Evolutionary conservation across 129 eudicot species (phyloP), one percentile per base, ranked within the genome.

Genomic region (Rutidosis leptorrhynchoides): DNA sequence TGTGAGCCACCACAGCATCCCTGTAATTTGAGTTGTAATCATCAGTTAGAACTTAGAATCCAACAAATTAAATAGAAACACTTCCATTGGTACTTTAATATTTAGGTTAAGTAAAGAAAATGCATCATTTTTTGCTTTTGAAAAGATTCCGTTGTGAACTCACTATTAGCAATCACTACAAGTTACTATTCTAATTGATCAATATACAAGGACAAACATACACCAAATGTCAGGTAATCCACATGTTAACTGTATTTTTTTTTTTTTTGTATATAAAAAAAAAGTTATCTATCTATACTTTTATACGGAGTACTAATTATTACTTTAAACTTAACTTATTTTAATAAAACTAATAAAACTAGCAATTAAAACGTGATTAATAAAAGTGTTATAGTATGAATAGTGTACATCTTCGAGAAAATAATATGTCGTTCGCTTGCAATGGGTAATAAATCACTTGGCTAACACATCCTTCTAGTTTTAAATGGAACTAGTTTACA

Each of bases 1-100:
- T 93, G 98, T 70, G 88, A 46, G 7, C 95, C 96, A 21, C 96
- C 96, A 60, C 95, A 85, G 48, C 98, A 93, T 74, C 98, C 98
- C 98, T 93, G 77, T 60, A 67, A 75, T 42, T 2, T 37, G 15
- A 49, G 46, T 4, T 23, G 32, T 43, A 28, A 72, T 62, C 49
- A 33, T 48, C 3, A 30, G 22, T 63, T 32, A 4, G 32, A 37
- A 14, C 25, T 21, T 19, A 23, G 4, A 1, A 21, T n/a, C n/a
- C n/a, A n/a, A n/a, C n/a, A n/a, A n/a, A n/a, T n/a, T n/a, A 55
- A 12, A 14, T 0, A 10, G 8, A 23, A 45, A 24, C 15, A 64
- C 30, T 64, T 15, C 11, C 11, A 64, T 45, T 1, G 12, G 14
- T 12, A 15, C 21, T 35, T 35, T 35, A 35, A 35, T 35, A 9